A percentile compares a stretch with the other conserved stretches of the same genome.
Evolutionary conservation across 108 stramenopile genomes (phyloP).

Genomic region (Cyclotella atomus): DNA sequence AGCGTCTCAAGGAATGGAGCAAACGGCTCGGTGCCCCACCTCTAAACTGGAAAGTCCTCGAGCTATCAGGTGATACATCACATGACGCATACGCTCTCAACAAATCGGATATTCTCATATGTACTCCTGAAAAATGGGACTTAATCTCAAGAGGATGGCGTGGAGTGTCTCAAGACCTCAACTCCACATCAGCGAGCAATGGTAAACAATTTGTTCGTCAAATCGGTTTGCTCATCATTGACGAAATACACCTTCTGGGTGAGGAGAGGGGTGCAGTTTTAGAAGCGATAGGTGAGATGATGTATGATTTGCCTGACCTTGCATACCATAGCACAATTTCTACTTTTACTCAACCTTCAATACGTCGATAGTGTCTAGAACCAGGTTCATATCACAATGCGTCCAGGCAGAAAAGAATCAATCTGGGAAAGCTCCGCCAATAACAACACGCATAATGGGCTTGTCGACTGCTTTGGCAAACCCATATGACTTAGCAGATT

Average conservation of each 20-base stretch:
- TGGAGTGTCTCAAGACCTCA: constrained; percentile 45
- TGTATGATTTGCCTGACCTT: too few relatives aligned
- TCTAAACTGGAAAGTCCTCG: constrained; percentile 91
- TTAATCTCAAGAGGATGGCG: constrained; percentile 95
- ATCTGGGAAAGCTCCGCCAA: constrained; percentile 9
- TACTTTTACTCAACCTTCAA: too few relatives aligned
- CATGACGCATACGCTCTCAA: constrained; percentile 86
- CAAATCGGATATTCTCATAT: constrained; percentile 93
- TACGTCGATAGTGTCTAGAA: too few relatives aligned
- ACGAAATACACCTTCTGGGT: constrained; percentile 99
- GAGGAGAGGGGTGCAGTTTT: constrained; percentile 98
- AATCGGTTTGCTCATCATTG: constrained; percentile 93
- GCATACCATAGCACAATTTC: constrained; percentile 88
- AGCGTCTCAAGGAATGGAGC: constrained; percentile 96
- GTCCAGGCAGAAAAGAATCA: too few relatives aligned
- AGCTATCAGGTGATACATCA: constrained; percentile 96
- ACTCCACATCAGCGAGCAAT: constrained; percentile 48
- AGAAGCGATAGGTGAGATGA: constrained; percentile 99
- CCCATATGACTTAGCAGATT: constrained; percentile 92
- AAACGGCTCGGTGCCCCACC: constrained; percentile 75
- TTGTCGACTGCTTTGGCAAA: constrained; percentile 97
- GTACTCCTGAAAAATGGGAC: constrained; percentile 99
- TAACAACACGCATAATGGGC: constrained; percentile 89
- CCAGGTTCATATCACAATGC: too few relatives aligned
- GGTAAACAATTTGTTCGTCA: constrained; percentile 79